Percentiles rank a stretch among this genome's conserved stretches.
phyloP scores from a whole-genome alignment of 2,329 filamentous ascomycete species.

The Colletotrichum sublineola region DNA sequence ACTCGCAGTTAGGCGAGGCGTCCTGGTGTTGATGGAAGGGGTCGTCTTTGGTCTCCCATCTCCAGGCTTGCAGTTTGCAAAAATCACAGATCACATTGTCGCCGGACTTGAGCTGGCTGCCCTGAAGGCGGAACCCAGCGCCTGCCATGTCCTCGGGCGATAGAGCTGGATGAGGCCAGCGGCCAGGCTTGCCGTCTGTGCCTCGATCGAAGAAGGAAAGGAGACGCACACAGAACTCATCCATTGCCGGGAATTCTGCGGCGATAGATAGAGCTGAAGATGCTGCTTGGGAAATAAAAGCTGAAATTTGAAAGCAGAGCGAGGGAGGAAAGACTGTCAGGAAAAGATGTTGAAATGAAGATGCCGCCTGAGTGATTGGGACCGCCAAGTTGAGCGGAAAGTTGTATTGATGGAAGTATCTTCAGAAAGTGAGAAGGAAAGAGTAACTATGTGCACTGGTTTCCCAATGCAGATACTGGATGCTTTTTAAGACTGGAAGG shows the following conservation, averaged over 20 bases:
- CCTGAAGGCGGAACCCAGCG: slow-evolving; percentile 1
- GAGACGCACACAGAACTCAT: slow-evolving; percentile 18
- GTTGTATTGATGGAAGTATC: not conserved
- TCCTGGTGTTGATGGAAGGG: slow-evolving; percentile 14
- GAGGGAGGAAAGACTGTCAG: not conserved
- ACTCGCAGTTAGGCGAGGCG: not conserved
- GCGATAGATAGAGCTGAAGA: not conserved
- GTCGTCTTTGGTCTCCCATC: slow-evolving; percentile 32
- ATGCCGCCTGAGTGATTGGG: too few species aligned
- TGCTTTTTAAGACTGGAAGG: not conserved
- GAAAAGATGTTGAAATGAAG: not conserved
- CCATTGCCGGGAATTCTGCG: slow-evolving; percentile 1
- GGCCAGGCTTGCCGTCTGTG: not conserved
- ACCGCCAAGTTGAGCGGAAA: too few species aligned
- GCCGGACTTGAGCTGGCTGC: rapidly evolving
- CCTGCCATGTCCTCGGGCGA: slow-evolving; percentile 31
- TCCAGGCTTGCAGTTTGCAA: slow-evolving; percentile 24
- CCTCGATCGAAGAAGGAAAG: slow-evolving; percentile 20
- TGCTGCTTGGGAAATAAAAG: too few species aligned
- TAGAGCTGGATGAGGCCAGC: slow-evolving; percentile 7
- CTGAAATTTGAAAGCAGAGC: too few species aligned
- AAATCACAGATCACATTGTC: slow-evolving; percentile 22
- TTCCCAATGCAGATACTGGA: too few species aligned
- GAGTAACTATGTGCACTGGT: not conserved
- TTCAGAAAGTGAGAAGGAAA: not conserved